Base-by-base conservation (phyloP, 129 eudicot genomes). In the Apium graveolens region DNA sequence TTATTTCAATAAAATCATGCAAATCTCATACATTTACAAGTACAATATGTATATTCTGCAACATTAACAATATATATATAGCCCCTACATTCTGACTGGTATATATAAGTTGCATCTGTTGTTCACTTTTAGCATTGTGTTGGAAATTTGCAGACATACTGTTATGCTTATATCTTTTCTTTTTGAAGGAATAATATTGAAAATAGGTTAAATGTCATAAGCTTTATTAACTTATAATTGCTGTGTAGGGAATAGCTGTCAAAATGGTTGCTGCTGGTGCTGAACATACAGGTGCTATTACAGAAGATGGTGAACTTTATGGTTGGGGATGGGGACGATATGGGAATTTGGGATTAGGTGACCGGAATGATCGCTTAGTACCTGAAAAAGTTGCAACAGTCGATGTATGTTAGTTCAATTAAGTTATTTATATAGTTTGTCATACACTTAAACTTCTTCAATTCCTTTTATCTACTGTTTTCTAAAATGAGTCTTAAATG, bases 251-350 rank as follows among this genome's bases (percentile, higher is more conserved):
- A 79, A 78, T 92, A 78, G 73, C 90, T 31, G 90, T 96, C 75
- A 96, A 96, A 88, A 92, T 96, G 99, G 95, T 96, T 63, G 99
- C 97, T 78, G 97, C 99, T 84, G 99, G 99, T 76, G 99, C 99
- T 41, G 99, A 96, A 82, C 99, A 96, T 80, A 92, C 97, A 73
- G 99, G 87, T 75, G 99, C 99, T 83, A 88, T 96, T 31, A 96
- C 99, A 57, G 97, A 92, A 87, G 97, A 86, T 66, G 99, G 99
- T 66, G 93, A 88, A 53, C 87, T 96, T 62, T 96, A 90, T 82
- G 97, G 99, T 80, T 96, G 99, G 99, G 99, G 99, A 38, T 96
- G 99, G 99, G 99, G 99, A 51, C 85, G 99, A 80, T 96, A 96
- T 83, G 99, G 99, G 49, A 96, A 96, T 78, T 86, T 96, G 83